Evolutionary conservation across 257 asterid genomes (phyloP), one percentile per base, ranked within the genome.

Genomic region (Cynanchum wilfordii): DNA sequence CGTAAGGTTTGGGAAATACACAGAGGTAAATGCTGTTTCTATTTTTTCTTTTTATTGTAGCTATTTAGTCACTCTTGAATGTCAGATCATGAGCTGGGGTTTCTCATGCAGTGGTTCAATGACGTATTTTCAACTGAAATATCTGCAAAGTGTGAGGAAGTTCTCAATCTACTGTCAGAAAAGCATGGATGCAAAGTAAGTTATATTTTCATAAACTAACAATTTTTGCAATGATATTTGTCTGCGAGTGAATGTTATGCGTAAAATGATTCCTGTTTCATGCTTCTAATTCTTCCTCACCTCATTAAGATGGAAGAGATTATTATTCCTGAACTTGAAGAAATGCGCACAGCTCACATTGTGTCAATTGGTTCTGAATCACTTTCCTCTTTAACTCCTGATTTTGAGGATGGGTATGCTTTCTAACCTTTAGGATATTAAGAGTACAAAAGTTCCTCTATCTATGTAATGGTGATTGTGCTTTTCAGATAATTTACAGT

Each of bases 281-380:
- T 27, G 59, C 36, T 9, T 73, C 54, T 69, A 62, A 73, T 59
- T 78, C 52, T 66, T 52, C 77, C 76, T 72, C 59, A 38, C 75
- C 79, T 77, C 76, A 72, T 75, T 57, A 84, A 95, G 99, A 84
- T 82, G 72, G 89, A 83, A 86, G 98, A 95, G 92, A 86, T 92
- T 71, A 83, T 86, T 25, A 84, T 92, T 77, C 99, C 99, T 52
- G 99, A 95, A 85, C 92, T 92, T 77, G 87, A 82, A 56, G 97
- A 95, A 92, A 83, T 95, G 99, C 93, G 96, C 55, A 77, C 78
- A 25, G 98, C 99, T 77, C 99, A 95, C 77, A 6, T 92, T 72
- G 91, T 95, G 76, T 83, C 99, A 57, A 87, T 92, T 73, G 99
- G 99, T 66, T 87, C 98, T 3, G 99, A 95, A 85, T 56, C 91